phyloP scores from a whole-genome alignment of 352 stramenopile genomes.

The Pythium brachiatum region DNA sequence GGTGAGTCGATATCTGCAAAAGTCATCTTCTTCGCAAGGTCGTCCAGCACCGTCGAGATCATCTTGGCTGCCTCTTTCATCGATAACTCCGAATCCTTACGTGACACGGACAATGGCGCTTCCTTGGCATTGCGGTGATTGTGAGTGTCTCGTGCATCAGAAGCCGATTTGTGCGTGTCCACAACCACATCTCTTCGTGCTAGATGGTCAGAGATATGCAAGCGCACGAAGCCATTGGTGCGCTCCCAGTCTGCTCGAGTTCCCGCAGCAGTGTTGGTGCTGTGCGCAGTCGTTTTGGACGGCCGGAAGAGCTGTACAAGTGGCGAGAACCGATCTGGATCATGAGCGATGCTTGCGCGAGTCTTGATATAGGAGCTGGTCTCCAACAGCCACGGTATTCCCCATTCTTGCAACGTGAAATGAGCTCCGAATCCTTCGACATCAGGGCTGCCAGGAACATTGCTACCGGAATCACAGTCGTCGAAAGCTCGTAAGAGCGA shows the following conservation, averaged over 20 bases:
- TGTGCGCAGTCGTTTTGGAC: background rate
- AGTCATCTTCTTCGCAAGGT: slow-evolving; percentile 38
- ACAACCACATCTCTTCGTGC: background rate
- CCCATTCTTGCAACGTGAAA: slow-evolving; percentile 27
- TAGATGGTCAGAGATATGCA: slow-evolving; percentile 9
- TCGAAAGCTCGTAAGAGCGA: slow-evolving; percentile 10
- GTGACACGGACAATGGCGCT: background rate
- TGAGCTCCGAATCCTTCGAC: slow-evolving; percentile 29
- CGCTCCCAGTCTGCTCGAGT: slow-evolving; percentile 7
- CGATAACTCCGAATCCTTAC: slow-evolving; percentile 2
- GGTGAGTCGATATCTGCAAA: slow-evolving; percentile 26
- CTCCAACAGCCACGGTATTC: slow-evolving; percentile 10
- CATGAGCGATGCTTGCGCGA: background rate
- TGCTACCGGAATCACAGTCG: background rate
- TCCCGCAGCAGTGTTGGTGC: background rate
- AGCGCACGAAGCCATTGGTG: slow-evolving; percentile 1
- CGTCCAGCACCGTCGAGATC: slow-evolving; percentile 39
- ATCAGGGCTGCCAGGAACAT: slow-evolving; percentile 1
- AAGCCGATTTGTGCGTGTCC: background rate
- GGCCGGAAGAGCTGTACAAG: slow-evolving; percentile 15
- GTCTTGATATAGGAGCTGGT: slow-evolving; percentile 2
- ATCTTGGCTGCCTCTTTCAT: background rate
- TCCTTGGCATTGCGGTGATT: background rate
- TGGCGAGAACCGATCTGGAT: slow-evolving; percentile 21
- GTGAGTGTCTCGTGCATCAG: background rate